phyloP scores from a whole-genome alignment of 345 rosid species.

The Linum lewisii region DNA sequence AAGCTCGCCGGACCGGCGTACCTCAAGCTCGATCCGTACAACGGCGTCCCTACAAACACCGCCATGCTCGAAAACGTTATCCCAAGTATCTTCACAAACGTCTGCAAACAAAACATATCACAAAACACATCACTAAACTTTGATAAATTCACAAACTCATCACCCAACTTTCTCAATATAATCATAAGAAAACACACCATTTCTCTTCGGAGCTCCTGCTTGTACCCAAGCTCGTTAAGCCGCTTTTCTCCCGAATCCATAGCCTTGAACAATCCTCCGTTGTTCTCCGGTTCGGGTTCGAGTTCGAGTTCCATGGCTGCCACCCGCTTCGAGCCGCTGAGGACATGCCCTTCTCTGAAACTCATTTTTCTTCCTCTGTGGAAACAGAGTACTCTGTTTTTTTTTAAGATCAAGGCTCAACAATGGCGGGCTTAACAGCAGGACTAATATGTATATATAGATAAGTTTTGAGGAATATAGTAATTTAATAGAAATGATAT shows the following conservation, averaged over 20 bases:
- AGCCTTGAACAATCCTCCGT: no score
- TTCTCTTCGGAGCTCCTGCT: constrained; percentile 59
- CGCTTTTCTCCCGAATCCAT: constrained; percentile 64
- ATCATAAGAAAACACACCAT: constrained; percentile 23
- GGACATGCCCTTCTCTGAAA: not conserved
- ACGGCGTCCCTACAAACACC: constrained; percentile 16
- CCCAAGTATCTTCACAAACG: constrained; percentile 11
- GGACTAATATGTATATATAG: not conserved
- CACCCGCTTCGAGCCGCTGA: not conserved
- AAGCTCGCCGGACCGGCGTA: constrained; percentile 16
- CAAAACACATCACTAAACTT: not conserved
- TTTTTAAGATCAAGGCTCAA: not conserved
- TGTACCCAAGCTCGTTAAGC: constrained; percentile 50
- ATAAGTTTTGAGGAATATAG: not conserved
- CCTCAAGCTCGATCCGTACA: constrained; percentile 11
- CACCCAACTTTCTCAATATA: not conserved
- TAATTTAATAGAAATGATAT: no score
- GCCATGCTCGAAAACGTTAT: constrained; percentile 20
- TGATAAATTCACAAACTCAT: no score
- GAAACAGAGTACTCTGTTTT: not conserved
- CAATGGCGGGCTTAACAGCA: not conserved
- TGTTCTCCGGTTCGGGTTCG: not conserved
- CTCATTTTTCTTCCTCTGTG: not conserved
- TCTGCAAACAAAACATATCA: constrained; percentile 7
- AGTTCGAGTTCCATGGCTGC: not conserved